These are phyloP conservation scores for Pilatotrama ljubarskyi DNA, from an alignment of 768 basidiomycete genomes.

Conservation along the genomic window DNA sequence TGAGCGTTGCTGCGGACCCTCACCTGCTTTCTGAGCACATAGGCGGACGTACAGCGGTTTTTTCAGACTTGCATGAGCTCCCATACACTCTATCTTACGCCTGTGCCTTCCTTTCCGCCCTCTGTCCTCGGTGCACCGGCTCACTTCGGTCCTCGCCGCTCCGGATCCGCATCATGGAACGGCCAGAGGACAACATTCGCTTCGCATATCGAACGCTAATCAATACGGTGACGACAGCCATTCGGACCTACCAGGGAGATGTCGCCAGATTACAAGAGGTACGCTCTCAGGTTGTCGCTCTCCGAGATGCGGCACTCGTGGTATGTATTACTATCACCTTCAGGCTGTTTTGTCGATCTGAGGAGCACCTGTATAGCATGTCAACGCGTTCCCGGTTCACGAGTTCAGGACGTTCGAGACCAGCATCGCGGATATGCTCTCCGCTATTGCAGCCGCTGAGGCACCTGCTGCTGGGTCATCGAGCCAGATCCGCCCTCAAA, in stretches of 20 bases:
- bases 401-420: neutral
- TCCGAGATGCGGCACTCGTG: neutral
- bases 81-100: no score
- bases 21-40: no score
- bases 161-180: no score
- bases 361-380: conserved; percentile 8
- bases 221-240: neutral
- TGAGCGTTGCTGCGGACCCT: no score
- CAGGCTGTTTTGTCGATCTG: neutral
- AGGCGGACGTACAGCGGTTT: no score
- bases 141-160: no score
- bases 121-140: no score
- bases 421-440: conserved; percentile 3
- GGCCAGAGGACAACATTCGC: conserved; percentile 1
- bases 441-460: neutral
- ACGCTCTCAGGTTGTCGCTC: neutral
- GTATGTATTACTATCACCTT: neutral
- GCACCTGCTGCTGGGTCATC: conserved; percentile 1
- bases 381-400: neutral
- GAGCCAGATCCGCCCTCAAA: neutral
- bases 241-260: conserved; percentile 11
- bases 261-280: neutral
- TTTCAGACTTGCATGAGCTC: no score
- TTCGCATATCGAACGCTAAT: neutral
- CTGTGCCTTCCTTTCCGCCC: no score